Base-by-base conservation (phyloP, 108 stramenopile genomes). In the Skeletonema grethae region DNA sequence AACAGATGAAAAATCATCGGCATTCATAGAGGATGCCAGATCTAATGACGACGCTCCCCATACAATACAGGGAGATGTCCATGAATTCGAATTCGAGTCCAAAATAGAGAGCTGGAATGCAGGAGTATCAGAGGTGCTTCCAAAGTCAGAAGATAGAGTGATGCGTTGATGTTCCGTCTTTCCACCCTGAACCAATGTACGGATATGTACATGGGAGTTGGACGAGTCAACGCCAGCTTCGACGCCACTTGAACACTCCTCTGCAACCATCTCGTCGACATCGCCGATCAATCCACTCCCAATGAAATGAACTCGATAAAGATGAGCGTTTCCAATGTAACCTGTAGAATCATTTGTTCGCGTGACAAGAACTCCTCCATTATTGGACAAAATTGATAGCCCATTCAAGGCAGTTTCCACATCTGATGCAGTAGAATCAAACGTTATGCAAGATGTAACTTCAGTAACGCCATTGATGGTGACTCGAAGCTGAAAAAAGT, bases 251-350 rank as follows among this genome's bases (percentile, higher is more conserved):
- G 73, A 38, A 25, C 82, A 83, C 38, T 53, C 36, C 60, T 75
- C 67, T 32, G 72, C 76, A 6, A 56, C 56, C 38, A 88, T 79
- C 43, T 87, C 64, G 30, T 69, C 70, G 5, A 95, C 81, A 64
- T 95, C 85, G 32, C 91, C 88, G 12, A 75, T 35, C 20, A 92
- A 58, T 7, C 46, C 64, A 15, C 57, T 73, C 8, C 90, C 89
- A 58, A 67, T 58, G 55, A 93, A 95, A 76, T 90, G 91, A 31
- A 95, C 71, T 22, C 74, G 75, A 73, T 84, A 92, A n/a, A 87
- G 41, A 73, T 89, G 92, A 45, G 90, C 84, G 62, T 85, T 70
- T 25, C 82, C 86, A 61, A 56, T 59, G 7, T 41, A 78, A 22
- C 90, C 87, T 16, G 82, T 45, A 9, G 82, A 22, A 41, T 48